Percentiles rank a stretch among this genome's conserved stretches.
phyloP scores from a whole-genome alignment of 345 rosid species.

The Arabidopsis suecica region DNA sequence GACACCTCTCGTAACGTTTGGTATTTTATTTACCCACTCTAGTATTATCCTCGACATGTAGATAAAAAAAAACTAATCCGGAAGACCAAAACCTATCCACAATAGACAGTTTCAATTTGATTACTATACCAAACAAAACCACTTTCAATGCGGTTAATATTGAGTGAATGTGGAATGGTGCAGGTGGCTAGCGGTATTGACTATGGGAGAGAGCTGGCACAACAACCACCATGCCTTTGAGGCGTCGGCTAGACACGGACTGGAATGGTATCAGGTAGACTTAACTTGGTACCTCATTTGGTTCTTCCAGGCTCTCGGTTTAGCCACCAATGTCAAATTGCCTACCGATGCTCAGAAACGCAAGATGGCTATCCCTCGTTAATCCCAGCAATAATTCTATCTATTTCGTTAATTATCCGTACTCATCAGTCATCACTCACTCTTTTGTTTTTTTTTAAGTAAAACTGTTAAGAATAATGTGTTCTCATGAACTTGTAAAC shows the following conservation, averaged over 20 bases:
- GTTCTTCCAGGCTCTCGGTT: conserved; percentile 64
- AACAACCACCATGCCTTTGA: conserved; percentile 91
- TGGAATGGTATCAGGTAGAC: conserved; percentile 90
- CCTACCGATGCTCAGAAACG: conserved; percentile 64
- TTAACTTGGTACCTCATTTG: conserved; percentile 73
- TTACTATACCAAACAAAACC: not conserved
- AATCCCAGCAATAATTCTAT: conserved; percentile 17
- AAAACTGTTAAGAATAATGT: not conserved
- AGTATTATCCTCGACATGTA: not conserved
- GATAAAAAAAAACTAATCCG: not conserved
- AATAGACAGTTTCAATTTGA: not conserved
- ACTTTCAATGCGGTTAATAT: not conserved
- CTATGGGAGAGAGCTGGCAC: conserved; percentile 95
- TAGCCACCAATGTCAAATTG: conserved; percentile 79
- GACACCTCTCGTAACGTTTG: conserved; percentile 7
- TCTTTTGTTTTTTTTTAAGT: not conserved
- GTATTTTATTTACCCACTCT: not conserved
- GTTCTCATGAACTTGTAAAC: conserved; percentile 17
- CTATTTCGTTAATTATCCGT: not conserved
- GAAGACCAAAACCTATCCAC: not conserved
- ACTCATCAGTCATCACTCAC: not conserved
- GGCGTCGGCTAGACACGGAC: conserved; percentile 77
- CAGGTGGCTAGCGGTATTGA: conserved; percentile 85
- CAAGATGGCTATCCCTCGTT: conserved; percentile 50
- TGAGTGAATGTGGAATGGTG: not conserved